Evolutionary conservation across 176 grass and related monocot genomes (phyloP).

Genomic region (Saccharum spontaneum): DNA sequence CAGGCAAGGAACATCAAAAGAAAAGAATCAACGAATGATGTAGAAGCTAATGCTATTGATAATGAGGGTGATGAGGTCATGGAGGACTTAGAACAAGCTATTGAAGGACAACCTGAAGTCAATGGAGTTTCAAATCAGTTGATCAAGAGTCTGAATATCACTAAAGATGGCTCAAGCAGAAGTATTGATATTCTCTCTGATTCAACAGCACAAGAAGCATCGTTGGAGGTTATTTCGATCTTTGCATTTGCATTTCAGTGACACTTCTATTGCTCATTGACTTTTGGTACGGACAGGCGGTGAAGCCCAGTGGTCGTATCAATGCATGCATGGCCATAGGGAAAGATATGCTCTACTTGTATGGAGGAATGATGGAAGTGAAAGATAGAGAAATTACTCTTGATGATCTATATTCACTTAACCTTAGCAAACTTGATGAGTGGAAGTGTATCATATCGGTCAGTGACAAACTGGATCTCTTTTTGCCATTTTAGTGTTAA

Average conservation of each 20-base stretch:
- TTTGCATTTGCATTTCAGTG: constrained; percentile 16
- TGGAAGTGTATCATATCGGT: constrained; percentile 96
- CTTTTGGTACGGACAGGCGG: constrained; percentile 46
- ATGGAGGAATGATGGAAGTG: constrained; percentile 97
- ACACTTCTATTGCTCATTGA: constrained; percentile 26
- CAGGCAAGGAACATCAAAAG: constrained; percentile 74
- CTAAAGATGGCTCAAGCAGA: constrained; percentile 51
- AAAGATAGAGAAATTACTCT: constrained; percentile 98
- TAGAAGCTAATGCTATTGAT: constrained; percentile 37
- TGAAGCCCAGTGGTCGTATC: constrained; percentile 89
- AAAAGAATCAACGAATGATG: constrained; percentile 56
- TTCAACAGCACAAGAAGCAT: constrained; percentile 54
- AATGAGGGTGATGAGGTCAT: constrained; percentile 71
- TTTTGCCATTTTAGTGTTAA: constrained; percentile 12
- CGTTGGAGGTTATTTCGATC: constrained; percentile 54
- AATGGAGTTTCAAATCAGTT: constrained; percentile 79
- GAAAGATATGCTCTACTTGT: constrained; percentile 89
- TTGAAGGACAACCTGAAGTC: constrained; percentile 43
- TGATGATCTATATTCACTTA: constrained; percentile 96
- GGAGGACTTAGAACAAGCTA: constrained; percentile 54
- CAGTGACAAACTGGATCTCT: constrained; percentile 29
- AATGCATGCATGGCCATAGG: constrained; percentile 90
- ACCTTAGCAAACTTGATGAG: constrained; percentile 96
- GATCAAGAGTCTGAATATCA: constrained; percentile 65
- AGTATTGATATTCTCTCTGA: constrained; percentile 46